Conservation (phyloP, 192 early-diverging fungal genomes). For the Coemansia umbellata region DNA sequence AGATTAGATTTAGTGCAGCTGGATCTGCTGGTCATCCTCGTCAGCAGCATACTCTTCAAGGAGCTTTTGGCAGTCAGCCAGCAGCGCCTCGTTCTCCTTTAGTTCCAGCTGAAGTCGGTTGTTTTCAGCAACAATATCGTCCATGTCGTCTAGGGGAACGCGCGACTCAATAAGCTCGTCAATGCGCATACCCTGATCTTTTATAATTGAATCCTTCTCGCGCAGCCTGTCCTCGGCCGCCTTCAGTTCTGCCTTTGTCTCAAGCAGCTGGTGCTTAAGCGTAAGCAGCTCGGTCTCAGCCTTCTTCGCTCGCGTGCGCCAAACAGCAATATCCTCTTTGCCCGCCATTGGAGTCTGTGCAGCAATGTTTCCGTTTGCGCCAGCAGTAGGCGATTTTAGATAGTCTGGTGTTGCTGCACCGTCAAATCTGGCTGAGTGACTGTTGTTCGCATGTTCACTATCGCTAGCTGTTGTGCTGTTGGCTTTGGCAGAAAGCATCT, state of each 20-base stretch:
- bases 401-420: not conserved
- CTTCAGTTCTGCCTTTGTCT: slow-evolving; percentile 45
- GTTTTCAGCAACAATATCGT: slow-evolving; percentile 41
- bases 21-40: slow-evolving; percentile 7
- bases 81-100: slow-evolving; percentile 33
- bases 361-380: not conserved
- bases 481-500: slow-evolving; percentile 32
- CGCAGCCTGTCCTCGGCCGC: slow-evolving; percentile 39
- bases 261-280: slow-evolving; percentile 44
- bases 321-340: slow-evolving; percentile 1
- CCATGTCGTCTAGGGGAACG: slow-evolving; percentile 46
- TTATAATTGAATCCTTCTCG: slow-evolving; percentile 43
- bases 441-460: slow-evolving; percentile 1
- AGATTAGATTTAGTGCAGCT: slow-evolving; percentile 1
- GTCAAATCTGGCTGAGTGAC: not conserved
- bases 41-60: slow-evolving; percentile 42
- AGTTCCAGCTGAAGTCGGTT: slow-evolving; percentile 24
- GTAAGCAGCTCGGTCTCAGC: slow-evolving; percentile 37
- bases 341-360: slow-evolving; percentile 2
- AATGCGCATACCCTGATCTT: slow-evolving; percentile 35
- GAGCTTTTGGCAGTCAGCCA: slow-evolving; percentile 43
- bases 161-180: slow-evolving; percentile 47
- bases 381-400: not conserved
- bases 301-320: slow-evolving; percentile 11
- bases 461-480: not conserved